Base-by-base conservation (phyloP, 2,329 filamentous ascomycete genomes). In the Microcera coccophila region DNA sequence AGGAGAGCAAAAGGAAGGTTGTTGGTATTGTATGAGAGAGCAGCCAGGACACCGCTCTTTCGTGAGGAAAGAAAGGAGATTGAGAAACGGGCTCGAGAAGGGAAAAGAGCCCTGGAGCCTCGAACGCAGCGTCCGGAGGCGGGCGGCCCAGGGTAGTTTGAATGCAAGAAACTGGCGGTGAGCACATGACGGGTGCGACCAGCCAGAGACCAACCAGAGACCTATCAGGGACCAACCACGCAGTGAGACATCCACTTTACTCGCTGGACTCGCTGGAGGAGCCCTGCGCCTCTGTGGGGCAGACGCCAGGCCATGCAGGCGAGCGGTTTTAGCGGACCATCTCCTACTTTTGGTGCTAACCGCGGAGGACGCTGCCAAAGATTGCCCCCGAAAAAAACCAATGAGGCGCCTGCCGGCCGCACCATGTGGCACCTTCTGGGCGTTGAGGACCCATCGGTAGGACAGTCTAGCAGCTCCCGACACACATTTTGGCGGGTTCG, bases 21-120 rank as follows among this genome's bases (percentile, higher is more conserved):
- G 55, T 53, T 52, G 59, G 58, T 65, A 62, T 65, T 66, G 64
- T 64, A 63, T 50, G 50, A 63, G 48, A 48, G 46, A 45, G 65
- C 58, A 59, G 55, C 59, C 7, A 59, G 59, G 68, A 71, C 67
- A 71, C 68, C 68, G 68, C 68, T 68, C 64, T 71, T 70, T 69
- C 59, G 54, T 61, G 53, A 61, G 53, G 47, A 55, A 60, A 50
- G 49, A 19, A 50, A 55, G 45, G 44, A 62, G 54, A 53, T 60
- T 58, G 57, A 54, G 49, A 54, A 55, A 52, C n/a, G 46, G 49
- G 52, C 45, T 48, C 48, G 42, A 52, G 53, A 48, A 60, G 52
- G 49, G 54, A 44, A 54, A 47, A 48, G 52, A 48, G 55, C 48
- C 47, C 51, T 57, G 51, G 42, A 54, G 47, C 50, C 55, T 36